Evolutionary conservation across 441 rosid genomes (phyloP), one percentile per base, ranked within the genome.

Genomic region (Brassica hybrid): DNA sequence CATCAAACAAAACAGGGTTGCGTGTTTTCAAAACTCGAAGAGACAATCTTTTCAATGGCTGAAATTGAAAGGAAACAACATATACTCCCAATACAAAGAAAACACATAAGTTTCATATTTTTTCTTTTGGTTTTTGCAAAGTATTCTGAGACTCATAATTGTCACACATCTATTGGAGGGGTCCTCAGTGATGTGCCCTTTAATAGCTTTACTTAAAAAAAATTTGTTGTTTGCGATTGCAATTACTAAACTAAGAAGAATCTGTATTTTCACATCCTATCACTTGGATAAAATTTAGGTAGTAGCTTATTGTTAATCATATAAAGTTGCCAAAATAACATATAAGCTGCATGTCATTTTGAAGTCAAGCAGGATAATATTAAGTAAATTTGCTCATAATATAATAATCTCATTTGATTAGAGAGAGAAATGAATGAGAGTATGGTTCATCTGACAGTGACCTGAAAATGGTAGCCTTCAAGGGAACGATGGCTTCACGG

Each of bases 11-110:
- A 78, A 78, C 41, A 78, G 50, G 0, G 36, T 50, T 6, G 9
- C 25, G 66, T 68, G 38, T 41, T 63, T 73, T 56, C 75, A 32
- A 27, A 21, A 69, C 71, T 74, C 62, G 63, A 79, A 74, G 75
- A 64, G 82, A 63, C 78, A 56, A 9, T 65, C 10, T 7, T 67
- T 72, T 61, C 60, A 60, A 56, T 56, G 82, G 82, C 62, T 79
- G 75, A 73, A 69, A 73, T 54, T 73, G 54, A 74, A 73, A 63
- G 74, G n/a, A 18, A 73, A 54, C 71, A 13, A 38, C 23, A 67
- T 65, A 72, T 58, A 72, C 68, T 65, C 62, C 0, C 5, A 14
- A 14, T 0, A 1, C 4, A 27, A 43, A 18, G 2, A 32, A 69
- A 30, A 18, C 8, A 71, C 38, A 19, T 5, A 58, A 45, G 64